Evolutionary conservation across 2,329 filamentous ascomycete species (phyloP), one percentile per base, ranked within the genome.

Genomic region (Fusarium vanettenii): DNA sequence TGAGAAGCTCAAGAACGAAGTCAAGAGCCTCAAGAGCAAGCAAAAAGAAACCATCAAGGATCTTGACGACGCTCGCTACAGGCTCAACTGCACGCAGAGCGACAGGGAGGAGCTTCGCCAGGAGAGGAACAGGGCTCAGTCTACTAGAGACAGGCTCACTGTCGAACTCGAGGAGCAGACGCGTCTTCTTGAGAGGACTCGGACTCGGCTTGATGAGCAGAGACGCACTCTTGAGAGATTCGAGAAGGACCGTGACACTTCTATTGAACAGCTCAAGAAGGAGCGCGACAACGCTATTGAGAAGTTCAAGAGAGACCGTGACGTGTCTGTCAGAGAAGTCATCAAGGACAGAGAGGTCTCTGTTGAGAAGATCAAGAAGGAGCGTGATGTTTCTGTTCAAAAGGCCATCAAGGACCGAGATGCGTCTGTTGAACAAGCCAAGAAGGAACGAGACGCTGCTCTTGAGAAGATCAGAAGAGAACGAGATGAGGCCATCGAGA

Each of bases 81-180:
- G 73, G 33, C 70, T 79, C n/a, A 71, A 75, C 4, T 66, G 55
- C 39, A 64, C 78, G 35, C 76, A 79, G n/a, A 73, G 67, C 18
- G 78, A 79, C 64, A 79, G 78, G 29, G 76, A 79, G 16, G 76
- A 79, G 60, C 75, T 79, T 4, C 66, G 74, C 13, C 63, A 76
- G 6, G 78, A 78, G 62, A 71, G 76, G 5, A 78, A 76, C 71
- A 78, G 76, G 69, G 76, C 71, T 5, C 70, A 76, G 6, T 69
- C 74, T 4, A 71, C 75, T 18, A 67, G 69, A 7, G 78, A 79
- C 14, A 75, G 69, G 31, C 73, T 79, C 14, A 70, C 62, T 5
- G 25, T 10, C 3, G 75, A 77, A 27, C 75, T 77, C 10, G 72
- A 77, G 4, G 72, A 77, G 27, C 75, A 75, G 31, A 69, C 64